Evolutionary conservation across 768 basidiomycete genomes (phyloP).

Genomic region (Boletus rex-veris): DNA sequence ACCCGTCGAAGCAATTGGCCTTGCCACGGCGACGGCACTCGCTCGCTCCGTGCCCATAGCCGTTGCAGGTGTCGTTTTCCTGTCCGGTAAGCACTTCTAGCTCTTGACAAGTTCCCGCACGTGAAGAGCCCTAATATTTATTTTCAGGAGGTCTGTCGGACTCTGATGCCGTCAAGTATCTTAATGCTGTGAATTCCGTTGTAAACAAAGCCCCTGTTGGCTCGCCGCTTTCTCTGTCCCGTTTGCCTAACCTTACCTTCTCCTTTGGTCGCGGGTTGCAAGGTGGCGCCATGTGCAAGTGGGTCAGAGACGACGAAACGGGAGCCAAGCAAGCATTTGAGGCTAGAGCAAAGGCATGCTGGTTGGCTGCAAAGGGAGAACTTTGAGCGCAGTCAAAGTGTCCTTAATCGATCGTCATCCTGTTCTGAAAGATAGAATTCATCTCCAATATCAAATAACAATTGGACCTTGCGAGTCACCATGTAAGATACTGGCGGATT

Average conservation of each 20-base stretch:
- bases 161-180: constrained; percentile 38
- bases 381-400: background rate
- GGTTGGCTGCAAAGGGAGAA: constrained; percentile 39
- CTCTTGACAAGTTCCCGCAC: background rate
- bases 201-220: constrained; percentile 31
- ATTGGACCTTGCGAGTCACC: background rate
- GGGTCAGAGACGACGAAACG: constrained; percentile 44
- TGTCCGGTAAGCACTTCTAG: constrained; percentile 38
- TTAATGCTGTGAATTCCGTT: constrained; percentile 40
- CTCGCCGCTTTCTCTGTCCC: constrained; percentile 33
- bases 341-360: constrained; percentile 43
- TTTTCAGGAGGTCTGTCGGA: constrained; percentile 42
- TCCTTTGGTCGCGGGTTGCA: constrained; percentile 51
- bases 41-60: constrained; percentile 44
- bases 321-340: constrained; percentile 39
- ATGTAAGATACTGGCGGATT: background rate
- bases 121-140: background rate
- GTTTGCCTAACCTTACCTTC: constrained; percentile 45
- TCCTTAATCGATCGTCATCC: background rate
- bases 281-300: constrained; percentile 45
- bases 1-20: constrained; percentile 40
- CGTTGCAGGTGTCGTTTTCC: constrained; percentile 48
- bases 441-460: background rate
- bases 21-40: constrained; percentile 44
- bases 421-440: constrained; percentile 1